Evolutionary conservation across 1,284 basidiomycete genomes (phyloP).

Genomic region (Fistulinella staudtii): DNA sequence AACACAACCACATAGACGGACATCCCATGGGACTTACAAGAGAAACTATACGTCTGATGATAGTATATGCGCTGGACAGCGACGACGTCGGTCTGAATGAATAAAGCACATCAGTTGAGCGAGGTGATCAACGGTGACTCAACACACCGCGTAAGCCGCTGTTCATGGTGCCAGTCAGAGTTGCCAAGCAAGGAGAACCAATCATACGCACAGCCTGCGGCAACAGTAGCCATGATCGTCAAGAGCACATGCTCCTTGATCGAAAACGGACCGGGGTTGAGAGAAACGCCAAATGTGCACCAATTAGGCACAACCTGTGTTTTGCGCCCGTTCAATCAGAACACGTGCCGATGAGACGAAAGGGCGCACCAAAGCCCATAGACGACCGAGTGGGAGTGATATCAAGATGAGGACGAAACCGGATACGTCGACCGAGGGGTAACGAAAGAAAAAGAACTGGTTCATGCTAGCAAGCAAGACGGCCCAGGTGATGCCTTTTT

Average conservation of each 20-base stretch:
- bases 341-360: neutral
- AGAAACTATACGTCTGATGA: conserved; percentile 59
- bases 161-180: neutral
- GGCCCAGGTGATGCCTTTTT: conserved; percentile 42
- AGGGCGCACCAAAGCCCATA: conserved; percentile 45
- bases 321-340: neutral
- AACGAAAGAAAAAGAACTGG: conserved; percentile 68
- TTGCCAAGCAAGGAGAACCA: neutral
- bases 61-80: conserved; percentile 75
- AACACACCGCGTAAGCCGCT: conserved; percentile 32
- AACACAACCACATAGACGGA: no score
- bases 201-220: conserved; percentile 37
- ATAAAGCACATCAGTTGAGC: neutral
- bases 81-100: conserved; percentile 60
- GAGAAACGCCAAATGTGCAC: conserved; percentile 50
- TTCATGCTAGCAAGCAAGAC: conserved; percentile 59
- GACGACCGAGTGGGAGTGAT: conserved; percentile 59
- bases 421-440: conserved; percentile 49
- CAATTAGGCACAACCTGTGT: conserved; percentile 49
- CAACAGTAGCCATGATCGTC: conserved; percentile 79
- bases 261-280: conserved; percentile 71
- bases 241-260: conserved; percentile 69
- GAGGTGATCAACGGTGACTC: neutral
- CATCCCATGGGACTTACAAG: conserved; percentile 50
- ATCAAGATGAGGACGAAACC: conserved; percentile 61